Conservation (phyloP, 2,329 filamentous ascomycete genomes). For the Calycina herbarum region DNA sequence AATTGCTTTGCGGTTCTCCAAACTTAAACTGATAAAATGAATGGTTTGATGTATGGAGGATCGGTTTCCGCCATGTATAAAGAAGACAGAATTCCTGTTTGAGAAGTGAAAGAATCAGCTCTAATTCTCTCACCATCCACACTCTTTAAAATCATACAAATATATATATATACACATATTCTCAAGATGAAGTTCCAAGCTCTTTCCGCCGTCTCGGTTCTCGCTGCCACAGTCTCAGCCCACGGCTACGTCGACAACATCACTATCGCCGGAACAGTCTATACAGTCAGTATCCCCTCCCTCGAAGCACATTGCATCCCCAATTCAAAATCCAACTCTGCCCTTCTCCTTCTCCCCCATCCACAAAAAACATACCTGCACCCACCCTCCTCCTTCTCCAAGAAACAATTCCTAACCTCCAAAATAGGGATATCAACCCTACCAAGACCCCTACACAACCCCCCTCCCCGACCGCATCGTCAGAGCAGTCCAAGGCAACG, state of each 20-base stretch:
- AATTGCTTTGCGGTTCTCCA: background rate
- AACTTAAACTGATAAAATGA: background rate
- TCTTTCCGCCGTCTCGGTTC: background rate
- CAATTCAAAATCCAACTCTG: no score
- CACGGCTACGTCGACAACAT: slow-evolving; percentile 10
- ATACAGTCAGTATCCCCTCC: background rate
- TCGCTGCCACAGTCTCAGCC: slow-evolving; percentile 5
- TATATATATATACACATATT: no score
- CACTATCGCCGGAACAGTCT: slow-evolving; percentile 23
- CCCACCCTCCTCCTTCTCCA: background rate
- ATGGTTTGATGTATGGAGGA: background rate
- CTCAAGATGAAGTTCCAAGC: background rate
- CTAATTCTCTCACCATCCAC: background rate
- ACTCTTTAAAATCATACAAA: background rate
- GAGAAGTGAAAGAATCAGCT: background rate
- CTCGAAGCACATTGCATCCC: no score
- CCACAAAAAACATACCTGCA: no score
- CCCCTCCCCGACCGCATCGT: slow-evolving; percentile 51
- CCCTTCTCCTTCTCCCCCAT: no score
- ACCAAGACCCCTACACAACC: slow-evolving; percentile 46
- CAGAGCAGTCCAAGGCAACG: slow-evolving; percentile 58
- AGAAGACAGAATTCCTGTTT: background rate
- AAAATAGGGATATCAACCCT: slow-evolving; percentile 35
- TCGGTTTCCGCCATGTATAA: background rate
- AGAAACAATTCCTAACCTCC: background rate